Conservation (phyloP, 192 early-diverging fungal species). For the Spizellomyces sp. region DNA sequence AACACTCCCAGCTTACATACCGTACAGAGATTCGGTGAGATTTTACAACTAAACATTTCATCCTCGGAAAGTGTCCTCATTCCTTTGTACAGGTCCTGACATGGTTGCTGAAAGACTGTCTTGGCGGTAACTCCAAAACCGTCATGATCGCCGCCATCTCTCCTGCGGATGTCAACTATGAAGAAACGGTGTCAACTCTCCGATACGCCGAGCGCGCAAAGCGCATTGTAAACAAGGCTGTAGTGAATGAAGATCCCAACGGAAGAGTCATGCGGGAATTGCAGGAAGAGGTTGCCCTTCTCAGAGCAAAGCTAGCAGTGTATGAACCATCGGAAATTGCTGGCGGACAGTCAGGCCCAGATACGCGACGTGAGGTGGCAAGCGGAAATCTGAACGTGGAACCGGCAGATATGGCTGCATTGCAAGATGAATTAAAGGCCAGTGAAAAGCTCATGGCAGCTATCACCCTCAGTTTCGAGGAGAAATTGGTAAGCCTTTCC, state of each 20-base stretch:
- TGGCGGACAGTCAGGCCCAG: not conserved
- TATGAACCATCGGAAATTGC: constrained; percentile 25
- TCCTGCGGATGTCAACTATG: constrained; percentile 39
- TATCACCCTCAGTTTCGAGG: constrained; percentile 82
- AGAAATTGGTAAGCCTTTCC: constrained; percentile 60
- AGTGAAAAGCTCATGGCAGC: constrained; percentile 86
- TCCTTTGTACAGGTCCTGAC: constrained; percentile 56
- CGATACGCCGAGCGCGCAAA: constrained; percentile 92
- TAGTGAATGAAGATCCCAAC: constrained; percentile 83
- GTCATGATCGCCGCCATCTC: constrained; percentile 58
- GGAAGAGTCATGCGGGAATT: constrained; percentile 76
- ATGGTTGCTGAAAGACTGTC: constrained; percentile 55
- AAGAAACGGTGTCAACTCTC: constrained; percentile 68
- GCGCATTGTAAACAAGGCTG: constrained; percentile 85
- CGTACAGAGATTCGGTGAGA: constrained; percentile 87
- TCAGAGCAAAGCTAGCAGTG: constrained; percentile 59
- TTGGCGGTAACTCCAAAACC: constrained; percentile 60
- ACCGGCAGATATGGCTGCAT: constrained; percentile 17
- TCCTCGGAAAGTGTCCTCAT: not conserved
- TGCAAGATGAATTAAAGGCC: constrained; percentile 79
- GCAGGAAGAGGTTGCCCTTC: constrained; percentile 72
- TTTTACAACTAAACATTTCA: constrained; percentile 9
- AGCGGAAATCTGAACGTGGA: constrained; percentile 11
- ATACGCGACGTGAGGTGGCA: no score
- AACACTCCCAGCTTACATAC: constrained; percentile 52